Conservation (phyloP, 2,329 filamentous ascomycete genomes). For the Zalaria sp. region DNA sequence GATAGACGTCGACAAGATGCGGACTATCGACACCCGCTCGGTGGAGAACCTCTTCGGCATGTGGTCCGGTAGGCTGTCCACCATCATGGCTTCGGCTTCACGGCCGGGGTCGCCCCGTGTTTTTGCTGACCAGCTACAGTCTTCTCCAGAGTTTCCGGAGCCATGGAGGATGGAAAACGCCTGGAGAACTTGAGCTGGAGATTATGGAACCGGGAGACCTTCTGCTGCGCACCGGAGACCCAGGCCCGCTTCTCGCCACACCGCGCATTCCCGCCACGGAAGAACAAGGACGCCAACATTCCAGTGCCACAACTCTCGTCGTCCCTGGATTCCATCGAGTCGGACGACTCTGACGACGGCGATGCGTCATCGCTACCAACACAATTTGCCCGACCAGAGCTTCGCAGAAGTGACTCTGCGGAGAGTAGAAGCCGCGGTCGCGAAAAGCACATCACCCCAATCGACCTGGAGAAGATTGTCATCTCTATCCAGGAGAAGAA, state of each 20-base stretch:
- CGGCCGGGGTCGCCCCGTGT: too few species aligned
- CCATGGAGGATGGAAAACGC: slow-evolving; percentile 80
- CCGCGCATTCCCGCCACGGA: slow-evolving; percentile 9
- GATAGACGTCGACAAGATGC: slow-evolving; percentile 81
- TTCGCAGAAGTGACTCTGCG: slow-evolving; percentile 57
- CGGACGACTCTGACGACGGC: slow-evolving; percentile 28
- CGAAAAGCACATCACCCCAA: slow-evolving; percentile 83
- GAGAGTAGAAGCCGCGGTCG: slow-evolving; percentile 55
- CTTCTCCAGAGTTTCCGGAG: slow-evolving; percentile 87
- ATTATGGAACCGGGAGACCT: slow-evolving; percentile 85
- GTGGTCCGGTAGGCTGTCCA: slow-evolving; percentile 65
- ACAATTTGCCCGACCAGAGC: slow-evolving; percentile 41
- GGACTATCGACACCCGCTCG: slow-evolving; percentile 87
- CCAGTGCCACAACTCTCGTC: slow-evolving; percentile 30
- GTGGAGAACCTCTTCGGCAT: slow-evolving; percentile 90
- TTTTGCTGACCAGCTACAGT: slow-evolving; percentile 22
- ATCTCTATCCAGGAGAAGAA: slow-evolving; percentile 78
- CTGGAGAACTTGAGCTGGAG: slow-evolving; percentile 95
- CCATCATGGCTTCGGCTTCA: neutral
- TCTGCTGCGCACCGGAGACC: slow-evolving; percentile 61
- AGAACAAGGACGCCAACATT: slow-evolving; percentile 9
- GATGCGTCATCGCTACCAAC: slow-evolving; percentile 33
- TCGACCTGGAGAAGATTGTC: slow-evolving; percentile 88
- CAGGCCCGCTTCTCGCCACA: slow-evolving; percentile 13
- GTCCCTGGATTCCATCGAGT: slow-evolving; percentile 29